Conservation (phyloP, 192 early-diverging fungal species). For the Linnemannia zychae region DNA sequence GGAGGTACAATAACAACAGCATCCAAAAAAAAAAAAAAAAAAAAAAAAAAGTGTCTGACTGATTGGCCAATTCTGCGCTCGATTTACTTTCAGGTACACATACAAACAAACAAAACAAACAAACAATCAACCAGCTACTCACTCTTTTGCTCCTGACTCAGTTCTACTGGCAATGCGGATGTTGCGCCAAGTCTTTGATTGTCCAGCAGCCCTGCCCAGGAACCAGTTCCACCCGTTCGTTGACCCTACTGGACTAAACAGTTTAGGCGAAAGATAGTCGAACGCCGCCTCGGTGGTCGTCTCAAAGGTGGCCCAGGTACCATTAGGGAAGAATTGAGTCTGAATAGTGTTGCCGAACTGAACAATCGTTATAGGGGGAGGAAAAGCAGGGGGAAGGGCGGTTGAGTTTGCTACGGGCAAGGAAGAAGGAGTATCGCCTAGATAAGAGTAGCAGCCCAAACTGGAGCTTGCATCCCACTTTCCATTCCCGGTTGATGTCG, state of each 20-base stretch:
- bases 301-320: constrained; percentile 33
- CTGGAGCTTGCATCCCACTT: constrained; percentile 26
- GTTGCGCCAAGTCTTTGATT: constrained; percentile 14
- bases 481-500: background rate
- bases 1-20: background rate
- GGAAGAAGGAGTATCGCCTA: constrained; percentile 13
- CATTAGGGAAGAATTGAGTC: constrained; percentile 40
- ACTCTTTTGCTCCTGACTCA: constrained; percentile 28
- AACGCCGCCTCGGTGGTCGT: background rate
- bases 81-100: background rate
- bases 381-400: background rate
- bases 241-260: constrained; percentile 30
- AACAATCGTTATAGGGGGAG: constrained; percentile 22
- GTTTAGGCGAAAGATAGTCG: constrained; percentile 29
- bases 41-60: background rate
- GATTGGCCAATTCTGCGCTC: background rate
- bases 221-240: constrained; percentile 46
- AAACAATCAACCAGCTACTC: background rate
- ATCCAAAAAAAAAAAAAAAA: background rate
- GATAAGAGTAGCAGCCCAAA: constrained; percentile 35
- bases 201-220: constrained; percentile 6
- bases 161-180: constrained; percentile 23
- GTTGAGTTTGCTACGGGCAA: background rate
- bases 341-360: constrained; percentile 41
- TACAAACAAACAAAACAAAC: background rate